Conservation (phyloP, 2,329 filamentous ascomycete genomes). For the Penicillium paneum region DNA sequence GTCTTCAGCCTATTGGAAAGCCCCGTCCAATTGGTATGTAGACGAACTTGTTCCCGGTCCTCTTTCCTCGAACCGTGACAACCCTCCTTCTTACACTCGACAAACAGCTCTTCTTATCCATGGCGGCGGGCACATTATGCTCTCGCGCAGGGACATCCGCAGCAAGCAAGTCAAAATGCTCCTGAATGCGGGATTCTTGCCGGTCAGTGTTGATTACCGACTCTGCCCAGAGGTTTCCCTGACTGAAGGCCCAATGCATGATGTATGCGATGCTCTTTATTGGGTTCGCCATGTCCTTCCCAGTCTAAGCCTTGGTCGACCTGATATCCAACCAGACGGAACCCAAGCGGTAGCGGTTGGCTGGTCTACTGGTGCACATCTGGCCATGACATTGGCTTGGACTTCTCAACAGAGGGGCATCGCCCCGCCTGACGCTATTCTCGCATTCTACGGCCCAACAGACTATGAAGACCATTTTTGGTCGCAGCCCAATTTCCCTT, state of each 20-base stretch:
- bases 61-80: not conserved
- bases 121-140: slow-evolving; percentile 26
- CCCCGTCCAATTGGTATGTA: slow-evolving; percentile 8
- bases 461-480: slow-evolving; percentile 36
- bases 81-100: not conserved
- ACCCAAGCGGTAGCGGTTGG: slow-evolving; percentile 43
- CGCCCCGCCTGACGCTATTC: slow-evolving; percentile 41
- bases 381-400: slow-evolving; percentile 47
- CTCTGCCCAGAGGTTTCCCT: slow-evolving; percentile 50
- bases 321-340: slow-evolving; percentile 9
- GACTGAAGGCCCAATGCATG: slow-evolving; percentile 45
- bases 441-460: slow-evolving; percentile 48
- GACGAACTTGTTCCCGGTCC: not conserved
- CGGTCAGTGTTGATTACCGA: slow-evolving; percentile 51
- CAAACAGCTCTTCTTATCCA: slow-evolving; percentile 24
- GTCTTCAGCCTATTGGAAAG: not conserved
- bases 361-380: slow-evolving; percentile 50
- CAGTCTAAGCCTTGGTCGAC: slow-evolving; percentile 2
- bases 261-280: slow-evolving; percentile 39
- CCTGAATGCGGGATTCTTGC: slow-evolving; percentile 43
- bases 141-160: slow-evolving; percentile 22
- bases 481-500: slow-evolving; percentile 4
- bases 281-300: slow-evolving; percentile 20
- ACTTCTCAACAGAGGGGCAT: slow-evolving; percentile 33
- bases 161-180: slow-evolving; percentile 38